These are phyloP conservation scores for Mycothermus thermophilus DNA, from an alignment of 495 filamentous ascomycete species.

Conservation along the genomic window DNA sequence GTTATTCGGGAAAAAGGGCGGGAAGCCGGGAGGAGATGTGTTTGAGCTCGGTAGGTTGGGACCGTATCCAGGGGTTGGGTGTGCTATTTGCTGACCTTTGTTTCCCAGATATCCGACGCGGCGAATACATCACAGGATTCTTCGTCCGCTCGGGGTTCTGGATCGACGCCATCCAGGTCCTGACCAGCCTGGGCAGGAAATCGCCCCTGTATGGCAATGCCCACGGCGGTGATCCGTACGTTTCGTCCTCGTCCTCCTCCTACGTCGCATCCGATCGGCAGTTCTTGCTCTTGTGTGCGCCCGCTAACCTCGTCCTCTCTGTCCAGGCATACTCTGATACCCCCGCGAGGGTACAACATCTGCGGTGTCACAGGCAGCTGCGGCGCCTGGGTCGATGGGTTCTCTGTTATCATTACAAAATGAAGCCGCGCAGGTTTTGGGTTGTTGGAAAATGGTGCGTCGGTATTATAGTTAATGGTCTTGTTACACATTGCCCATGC, in stretches of 20 bases:
- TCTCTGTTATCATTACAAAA: conserved; percentile 71
- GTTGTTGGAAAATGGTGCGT: neutral
- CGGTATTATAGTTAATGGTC: neutral
- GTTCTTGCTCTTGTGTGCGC: neutral
- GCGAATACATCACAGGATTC: conserved; percentile 82
- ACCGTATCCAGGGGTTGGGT: neutral
- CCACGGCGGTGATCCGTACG: conserved; percentile 67
- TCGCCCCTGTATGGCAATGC: conserved; percentile 78
- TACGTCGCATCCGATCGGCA: no score
- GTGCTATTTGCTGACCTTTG: conserved; percentile 10
- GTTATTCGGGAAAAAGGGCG: conserved; percentile 76
- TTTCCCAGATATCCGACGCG: conserved; percentile 56
- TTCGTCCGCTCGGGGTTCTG: conserved; percentile 66
- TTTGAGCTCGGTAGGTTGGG: conserved; percentile 53
- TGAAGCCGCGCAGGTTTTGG: conserved; percentile 17
- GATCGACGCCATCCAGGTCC: conserved; percentile 83
- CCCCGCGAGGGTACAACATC: conserved; percentile 79
- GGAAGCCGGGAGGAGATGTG: conserved; percentile 56
- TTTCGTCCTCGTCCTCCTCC: neutral
- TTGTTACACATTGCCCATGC: neutral
- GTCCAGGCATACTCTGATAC: conserved; percentile 69
- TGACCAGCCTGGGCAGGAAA: conserved; percentile 75
- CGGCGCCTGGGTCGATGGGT: conserved; percentile 73
- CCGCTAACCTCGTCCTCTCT: neutral
- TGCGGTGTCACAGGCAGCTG: conserved; percentile 77